These are phyloP conservation scores for Plasmodium relictum DNA, from an alignment of 169 alveolate species.

Conservation along the genomic window DNA sequence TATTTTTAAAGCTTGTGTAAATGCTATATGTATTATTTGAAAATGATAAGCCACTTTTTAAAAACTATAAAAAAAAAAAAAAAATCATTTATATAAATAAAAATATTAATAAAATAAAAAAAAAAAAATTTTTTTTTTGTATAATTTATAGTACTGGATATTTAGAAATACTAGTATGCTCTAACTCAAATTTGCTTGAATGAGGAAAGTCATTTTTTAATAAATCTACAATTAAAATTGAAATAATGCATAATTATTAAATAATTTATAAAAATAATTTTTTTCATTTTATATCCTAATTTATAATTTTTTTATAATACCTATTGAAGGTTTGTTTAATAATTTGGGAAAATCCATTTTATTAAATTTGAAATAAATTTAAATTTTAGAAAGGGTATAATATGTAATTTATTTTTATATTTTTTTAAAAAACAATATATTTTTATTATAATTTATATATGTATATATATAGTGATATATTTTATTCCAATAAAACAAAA, in stretches of 20 bases:
- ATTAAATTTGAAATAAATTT: no score
- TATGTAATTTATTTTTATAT: no score
- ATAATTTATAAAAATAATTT: background rate
- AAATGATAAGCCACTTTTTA: constrained; percentile 64
- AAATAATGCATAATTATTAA: background rate
- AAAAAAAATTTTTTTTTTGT: background rate
- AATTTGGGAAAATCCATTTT: constrained; percentile 69
- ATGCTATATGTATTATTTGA: constrained; percentile 56
- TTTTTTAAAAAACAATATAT: no score
- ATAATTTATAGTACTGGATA: constrained; percentile 36
- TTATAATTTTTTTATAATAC: constrained; percentile 9
- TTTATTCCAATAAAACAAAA: no score
- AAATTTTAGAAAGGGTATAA: no score
- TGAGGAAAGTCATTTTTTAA: constrained; percentile 60
- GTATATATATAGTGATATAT: no score
- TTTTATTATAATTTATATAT: no score
- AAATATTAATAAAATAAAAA: background rate
- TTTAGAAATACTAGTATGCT: constrained; percentile 60
- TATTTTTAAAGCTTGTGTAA: constrained; percentile 51
- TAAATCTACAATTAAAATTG: constrained; percentile 15
- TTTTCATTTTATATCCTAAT: background rate
- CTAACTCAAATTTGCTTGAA: constrained; percentile 60
- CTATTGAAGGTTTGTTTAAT: constrained; percentile 57
- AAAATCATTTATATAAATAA: background rate
- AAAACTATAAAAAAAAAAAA: constrained; percentile 23